These are phyloP conservation scores for Blastobotrys malaysiensis DNA, from an alignment of 1,139 yeast genomes.

Conservation along the genomic window DNA sequence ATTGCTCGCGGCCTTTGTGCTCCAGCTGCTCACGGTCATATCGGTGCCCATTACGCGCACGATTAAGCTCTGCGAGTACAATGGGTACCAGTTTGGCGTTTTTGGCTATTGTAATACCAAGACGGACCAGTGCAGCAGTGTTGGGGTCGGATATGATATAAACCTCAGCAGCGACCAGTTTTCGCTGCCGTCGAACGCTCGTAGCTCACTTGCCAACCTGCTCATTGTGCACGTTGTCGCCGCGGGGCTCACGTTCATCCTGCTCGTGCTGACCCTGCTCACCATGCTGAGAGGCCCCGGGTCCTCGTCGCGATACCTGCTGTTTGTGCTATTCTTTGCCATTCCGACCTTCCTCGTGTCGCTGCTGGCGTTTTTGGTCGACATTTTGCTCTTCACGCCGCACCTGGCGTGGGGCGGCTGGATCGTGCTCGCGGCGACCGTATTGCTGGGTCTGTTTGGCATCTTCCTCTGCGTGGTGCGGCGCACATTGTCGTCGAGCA, in stretches of 20 bases:
- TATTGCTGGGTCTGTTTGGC: conserved; percentile 39
- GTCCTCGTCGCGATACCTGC: conserved; percentile 34
- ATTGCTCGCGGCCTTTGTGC: conserved; percentile 45
- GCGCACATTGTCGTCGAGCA: conserved; percentile 46
- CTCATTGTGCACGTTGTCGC: conserved; percentile 80
- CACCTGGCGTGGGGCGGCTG: conserved; percentile 53
- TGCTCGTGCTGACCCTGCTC: conserved; percentile 37
- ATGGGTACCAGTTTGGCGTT: conserved; percentile 66
- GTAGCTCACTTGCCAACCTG: conserved; percentile 63
- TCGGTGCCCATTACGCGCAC: conserved; percentile 57
- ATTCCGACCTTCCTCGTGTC: conserved; percentile 45
- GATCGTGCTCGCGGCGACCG: conserved; percentile 44
- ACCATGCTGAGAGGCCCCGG: conserved; percentile 39
- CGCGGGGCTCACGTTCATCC: conserved; percentile 63
- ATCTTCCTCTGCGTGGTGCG: conserved; percentile 46
- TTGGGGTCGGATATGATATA: conserved; percentile 46
- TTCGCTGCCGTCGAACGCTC: conserved; percentile 49
- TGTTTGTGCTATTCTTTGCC: conserved; percentile 39
- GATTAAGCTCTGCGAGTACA: conserved; percentile 47
- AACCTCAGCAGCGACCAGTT: conserved; percentile 38
- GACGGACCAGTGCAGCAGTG: conserved; percentile 44
- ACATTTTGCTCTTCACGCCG: conserved; percentile 48
- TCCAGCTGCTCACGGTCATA: conserved; percentile 50
- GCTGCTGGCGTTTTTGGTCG: conserved; percentile 49
- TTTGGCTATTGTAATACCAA: conserved; percentile 66